phyloP scores from a whole-genome alignment of 768 basidiomycete genomes.

The Kwoniella europaea region DNA sequence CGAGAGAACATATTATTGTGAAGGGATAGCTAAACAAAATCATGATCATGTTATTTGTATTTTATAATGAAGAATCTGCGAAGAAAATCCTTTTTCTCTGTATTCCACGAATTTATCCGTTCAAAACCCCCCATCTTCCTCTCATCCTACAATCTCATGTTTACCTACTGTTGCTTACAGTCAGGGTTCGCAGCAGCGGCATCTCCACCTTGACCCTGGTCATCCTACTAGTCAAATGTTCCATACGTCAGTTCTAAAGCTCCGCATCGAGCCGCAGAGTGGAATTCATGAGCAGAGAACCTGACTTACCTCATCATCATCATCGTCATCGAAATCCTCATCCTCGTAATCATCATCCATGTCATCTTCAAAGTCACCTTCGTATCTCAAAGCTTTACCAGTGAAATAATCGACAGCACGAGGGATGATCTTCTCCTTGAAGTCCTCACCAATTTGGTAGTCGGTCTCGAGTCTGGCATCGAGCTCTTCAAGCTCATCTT shows the following conservation, averaged over 20 bases:
- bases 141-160: background rate
- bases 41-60: background rate
- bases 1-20: background rate
- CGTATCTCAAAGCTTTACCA: slow-evolving; percentile 89
- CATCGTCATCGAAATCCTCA: slow-evolving; percentile 51
- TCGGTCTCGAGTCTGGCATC: slow-evolving; percentile 94
- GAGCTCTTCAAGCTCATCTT: slow-evolving; percentile 82
- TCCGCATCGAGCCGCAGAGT: too few species aligned
- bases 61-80: background rate
- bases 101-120: background rate
- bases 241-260: slow-evolving; percentile 25
- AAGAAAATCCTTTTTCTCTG: background rate
- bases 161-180: slow-evolving; percentile 46
- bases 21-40: background rate
- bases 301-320: slow-evolving; percentile 59
- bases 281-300: background rate
- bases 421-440: slow-evolving; percentile 97
- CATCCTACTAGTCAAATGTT: slow-evolving; percentile 21
- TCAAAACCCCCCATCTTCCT: background rate
- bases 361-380: slow-evolving; percentile 56
- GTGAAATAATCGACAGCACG: slow-evolving; percentile 97
- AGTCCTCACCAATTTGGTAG: slow-evolving; percentile 96
- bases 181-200: slow-evolving; percentile 31
- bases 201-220: slow-evolving; percentile 24
- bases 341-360: slow-evolving; percentile 51